These are phyloP conservation scores for Chytriomyces confervae DNA, from an alignment of 192 early-diverging fungal genomes.

Conservation along the genomic window DNA sequence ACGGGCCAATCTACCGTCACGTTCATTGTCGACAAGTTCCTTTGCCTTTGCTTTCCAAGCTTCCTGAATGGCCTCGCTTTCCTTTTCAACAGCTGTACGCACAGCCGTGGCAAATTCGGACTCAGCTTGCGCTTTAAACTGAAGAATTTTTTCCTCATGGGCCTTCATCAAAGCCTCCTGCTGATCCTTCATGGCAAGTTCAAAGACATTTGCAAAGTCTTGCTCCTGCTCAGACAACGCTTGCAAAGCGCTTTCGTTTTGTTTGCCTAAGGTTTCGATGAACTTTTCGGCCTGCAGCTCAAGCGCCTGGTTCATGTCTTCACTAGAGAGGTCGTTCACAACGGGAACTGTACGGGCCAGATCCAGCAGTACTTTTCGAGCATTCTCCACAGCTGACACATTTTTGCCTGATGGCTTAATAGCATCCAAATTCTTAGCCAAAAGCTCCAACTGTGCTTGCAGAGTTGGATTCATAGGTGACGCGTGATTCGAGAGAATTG, in stretches of 20 bases:
- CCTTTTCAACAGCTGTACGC: not conserved
- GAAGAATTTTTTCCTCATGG: not conserved
- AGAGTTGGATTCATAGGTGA: not conserved
- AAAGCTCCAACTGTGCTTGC: not conserved
- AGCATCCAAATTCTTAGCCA: not conserved
- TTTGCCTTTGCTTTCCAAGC: conserved; percentile 78
- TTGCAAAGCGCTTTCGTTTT: conserved; percentile 20
- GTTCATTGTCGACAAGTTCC: conserved; percentile 84
- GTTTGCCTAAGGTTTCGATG: conserved; percentile 1
- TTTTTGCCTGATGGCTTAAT: conserved; percentile 22
- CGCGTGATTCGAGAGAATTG: not conserved
- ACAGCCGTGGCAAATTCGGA: conserved; percentile 2
- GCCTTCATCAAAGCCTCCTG: not conserved
- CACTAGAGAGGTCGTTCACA: not conserved
- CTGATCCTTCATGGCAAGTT: not conserved
- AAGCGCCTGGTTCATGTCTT: conserved; percentile 10
- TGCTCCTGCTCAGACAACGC: conserved; percentile 15
- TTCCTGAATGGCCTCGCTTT: conserved; percentile 47
- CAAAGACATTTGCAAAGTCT: conserved; percentile 23
- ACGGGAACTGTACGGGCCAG: not conserved
- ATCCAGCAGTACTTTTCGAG: not conserved
- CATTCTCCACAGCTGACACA: not conserved
- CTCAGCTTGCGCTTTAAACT: not conserved
- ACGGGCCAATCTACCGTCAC: conserved; percentile 83
- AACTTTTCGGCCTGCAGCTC: conserved; percentile 8